Base-by-base conservation (phyloP, 1,284 basidiomycete species). In the Inonotus obliquus region DNA sequence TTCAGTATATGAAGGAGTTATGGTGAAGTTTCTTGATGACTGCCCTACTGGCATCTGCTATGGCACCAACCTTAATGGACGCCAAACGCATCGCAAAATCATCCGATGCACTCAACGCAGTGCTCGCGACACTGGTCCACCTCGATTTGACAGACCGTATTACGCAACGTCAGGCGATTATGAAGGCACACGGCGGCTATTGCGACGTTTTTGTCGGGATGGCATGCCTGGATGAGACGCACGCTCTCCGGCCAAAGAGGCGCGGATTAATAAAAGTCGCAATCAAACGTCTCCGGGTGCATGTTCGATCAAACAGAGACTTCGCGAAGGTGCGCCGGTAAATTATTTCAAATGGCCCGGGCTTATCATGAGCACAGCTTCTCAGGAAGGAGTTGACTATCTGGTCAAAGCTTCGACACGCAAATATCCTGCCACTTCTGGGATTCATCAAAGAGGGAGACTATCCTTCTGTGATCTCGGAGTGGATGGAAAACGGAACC, bases 401-500 rank as follows among this genome's bases (percentile, higher is more conserved):
- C 4, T 63, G 62, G 62, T 47, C 62, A n/a, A 52, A 55, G 23
- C 53, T 63, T 25, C 17, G 48, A 4, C 62, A 63, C 51, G 7
- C 23, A 9, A 59, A 63, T 52, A 49, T 63, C 23, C 39, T 60
- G 14, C 49, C 51, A 5, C 47, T 63, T 11, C 14, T 59, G 17
- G 62, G 62, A 6, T 63, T 55, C 32, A 19, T 52, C 4, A n/a
- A 56, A 9, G 54, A 56, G 32, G 47, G 37, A 1, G 45, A 57
- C 23, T 49, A 49, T 57, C 62, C 62, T 17, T 57, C 58, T 27
- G 19, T 63, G 10, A 45, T 63, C 29, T 60, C 62, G 10, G 58
- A 63, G 45, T 63, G 62, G 62, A 63, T 63, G 25, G 53, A 56
- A 17, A 60, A 63, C 21, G 62, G 62, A 2, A 63, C 62, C 6